Conservation (phyloP, 495 filamentous ascomycete genomes). For the Rhypophila decipiens region DNA sequence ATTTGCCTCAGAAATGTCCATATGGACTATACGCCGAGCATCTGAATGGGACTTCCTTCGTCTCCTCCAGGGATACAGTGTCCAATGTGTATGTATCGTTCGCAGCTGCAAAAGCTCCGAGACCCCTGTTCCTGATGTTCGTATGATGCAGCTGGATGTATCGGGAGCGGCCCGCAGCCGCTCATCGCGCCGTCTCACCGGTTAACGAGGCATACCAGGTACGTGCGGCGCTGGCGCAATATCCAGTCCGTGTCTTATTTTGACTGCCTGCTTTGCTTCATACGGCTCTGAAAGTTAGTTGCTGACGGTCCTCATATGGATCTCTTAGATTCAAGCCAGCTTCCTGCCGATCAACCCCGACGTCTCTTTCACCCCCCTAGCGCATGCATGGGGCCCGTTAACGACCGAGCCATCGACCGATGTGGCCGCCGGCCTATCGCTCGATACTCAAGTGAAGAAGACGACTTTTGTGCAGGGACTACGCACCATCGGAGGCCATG, state of each 20-base stretch:
- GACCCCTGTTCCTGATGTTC: background rate
- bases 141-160: constrained; percentile 61
- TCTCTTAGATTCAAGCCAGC: constrained; percentile 18
- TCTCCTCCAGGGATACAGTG: constrained; percentile 61
- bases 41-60: constrained; percentile 78
- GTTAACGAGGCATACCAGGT: constrained; percentile 4
- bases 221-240: background rate
- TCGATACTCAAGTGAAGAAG: constrained; percentile 14
- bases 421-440: background rate
- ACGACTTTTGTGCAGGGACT: constrained; percentile 64
- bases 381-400: constrained; percentile 67
- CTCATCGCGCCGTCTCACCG: constrained; percentile 40
- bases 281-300: too few species aligned
- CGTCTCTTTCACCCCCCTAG: constrained; percentile 58
- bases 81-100: constrained; percentile 14
- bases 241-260: too few species aligned
- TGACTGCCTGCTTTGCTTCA: too few species aligned
- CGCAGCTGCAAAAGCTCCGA: background rate
- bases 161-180: constrained; percentile 60
- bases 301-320: too few species aligned
- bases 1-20: constrained; percentile 56
- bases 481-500: constrained; percentile 60
- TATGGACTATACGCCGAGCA: constrained; percentile 71
- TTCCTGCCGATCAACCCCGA: constrained; percentile 42
- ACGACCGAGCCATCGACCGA: constrained; percentile 27